Base-by-base conservation (phyloP, 768 basidiomycete species). In the Lenzites betulinus region DNA sequence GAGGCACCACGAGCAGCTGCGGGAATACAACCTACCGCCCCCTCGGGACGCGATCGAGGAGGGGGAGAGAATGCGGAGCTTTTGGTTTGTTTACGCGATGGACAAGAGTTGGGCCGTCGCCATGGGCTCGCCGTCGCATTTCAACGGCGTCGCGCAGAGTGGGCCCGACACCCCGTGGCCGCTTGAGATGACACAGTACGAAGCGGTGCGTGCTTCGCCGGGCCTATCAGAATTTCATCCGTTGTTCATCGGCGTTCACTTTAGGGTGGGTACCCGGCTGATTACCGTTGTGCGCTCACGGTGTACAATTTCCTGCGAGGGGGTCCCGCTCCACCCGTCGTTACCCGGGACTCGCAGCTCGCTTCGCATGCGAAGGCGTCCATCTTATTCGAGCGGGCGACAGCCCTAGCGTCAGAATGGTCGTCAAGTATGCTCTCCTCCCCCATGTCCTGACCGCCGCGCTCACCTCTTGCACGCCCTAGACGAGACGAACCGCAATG, bases 1-100 rank as follows among this genome's bases (percentile, higher is more conserved):
- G 22, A 28, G 51, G 39, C 49, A 55, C 16, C 44, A 49, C 23
- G 43, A 46, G n/a, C 51, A 54, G 36, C 36, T 66, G 62, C 49
- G 66, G 54, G 58, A 68, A 52, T 49, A 54, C 43, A 64, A 69
- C 18, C 62, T 74, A 50, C 69, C 70, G 16, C 69, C 69, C 6
- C 60, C 69, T 9, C 67, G 60, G 18, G 81, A 83, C 67, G 64
- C 73, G 18, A 66, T 84, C 26, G 87, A 87, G 63, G 85, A 87
- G 67, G 85, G 82, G 20, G 87, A 88, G 68, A 77, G 85, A 25
- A 85, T 88, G 51, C 82, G 83, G 56, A 83, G 80, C 1, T 88
- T 89, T 66, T 89, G 87, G 87, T 73, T 79, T 2, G 84, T 83
- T 8, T 81, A 83, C 60, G 73, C 76, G 42, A 75, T 87, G 55